phyloP scores from a whole-genome alignment of 805 yeast species.

The Hanseniaspora lachancei region DNA sequence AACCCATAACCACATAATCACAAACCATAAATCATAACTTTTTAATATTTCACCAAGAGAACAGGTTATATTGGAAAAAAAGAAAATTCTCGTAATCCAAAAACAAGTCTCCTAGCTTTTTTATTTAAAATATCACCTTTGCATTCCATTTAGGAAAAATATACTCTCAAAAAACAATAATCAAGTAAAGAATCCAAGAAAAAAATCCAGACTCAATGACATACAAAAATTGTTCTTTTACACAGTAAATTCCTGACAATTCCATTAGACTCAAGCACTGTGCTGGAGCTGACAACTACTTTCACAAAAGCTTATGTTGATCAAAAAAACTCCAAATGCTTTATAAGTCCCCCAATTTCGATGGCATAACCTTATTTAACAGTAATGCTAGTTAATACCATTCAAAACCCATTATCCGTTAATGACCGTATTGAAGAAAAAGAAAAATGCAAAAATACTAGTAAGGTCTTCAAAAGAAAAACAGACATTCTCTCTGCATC shows the following conservation, averaged over 20 bases:
- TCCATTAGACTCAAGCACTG: constrained; percentile 6
- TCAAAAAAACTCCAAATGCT: constrained; percentile 4
- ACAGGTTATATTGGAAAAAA: not conserved
- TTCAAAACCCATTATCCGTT: constrained; percentile 13
- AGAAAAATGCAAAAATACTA: not conserved
- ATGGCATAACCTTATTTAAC: constrained; percentile 13
- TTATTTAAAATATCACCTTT: constrained; percentile 11
- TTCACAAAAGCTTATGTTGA: constrained; percentile 11
- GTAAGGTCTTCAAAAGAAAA: not conserved
- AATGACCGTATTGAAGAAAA: constrained; percentile 10
- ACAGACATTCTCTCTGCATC: not conserved
- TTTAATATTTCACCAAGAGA: constrained; percentile 8
- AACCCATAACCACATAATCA: not conserved
- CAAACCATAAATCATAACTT: constrained; percentile 13
- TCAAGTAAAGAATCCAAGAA: constrained; percentile 10
- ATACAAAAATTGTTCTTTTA: constrained; percentile 10
- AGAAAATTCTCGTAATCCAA: not conserved
- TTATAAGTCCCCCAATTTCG: constrained; percentile 10
- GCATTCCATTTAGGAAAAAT: constrained; percentile 12
- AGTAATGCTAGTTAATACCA: constrained; percentile 11
- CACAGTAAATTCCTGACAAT: constrained; percentile 8
- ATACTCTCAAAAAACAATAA: constrained; percentile 7
- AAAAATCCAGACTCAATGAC: constrained; percentile 6
- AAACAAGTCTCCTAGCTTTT: constrained; percentile 6
- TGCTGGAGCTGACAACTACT: constrained; percentile 9